Evolutionary conservation across 208 protist species (phyloP), one percentile per base, ranked within the genome.

Genomic region (Leishmania arabica): DNA sequence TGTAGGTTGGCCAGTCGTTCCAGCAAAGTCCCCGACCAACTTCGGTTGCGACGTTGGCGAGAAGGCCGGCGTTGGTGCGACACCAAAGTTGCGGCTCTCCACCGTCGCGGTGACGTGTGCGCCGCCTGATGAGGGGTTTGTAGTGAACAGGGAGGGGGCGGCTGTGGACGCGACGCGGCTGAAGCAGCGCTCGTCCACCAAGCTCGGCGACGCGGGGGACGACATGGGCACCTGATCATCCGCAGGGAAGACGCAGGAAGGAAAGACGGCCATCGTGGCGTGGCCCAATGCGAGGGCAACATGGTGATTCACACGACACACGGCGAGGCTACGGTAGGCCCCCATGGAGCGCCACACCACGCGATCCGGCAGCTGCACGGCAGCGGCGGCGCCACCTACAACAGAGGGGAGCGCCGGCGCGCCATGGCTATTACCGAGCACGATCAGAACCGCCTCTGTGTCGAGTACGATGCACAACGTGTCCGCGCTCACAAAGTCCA

Each of bases 331-430:
- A 45, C 83, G 85, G 83, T 97, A 97, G 47, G 83, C 88, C 3
- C 89, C 91, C 66, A 91, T 88, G 19, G 78, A 86, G 45, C 91
- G 89, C 93, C 93, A 97, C 70, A 92, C 85, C 0, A 95, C 80
- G 34, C 72, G 58, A 62, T 90, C 89, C 51, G 75, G 53, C 37
- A 77, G 37, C 60, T n/a, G 73, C 13, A 49, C 37, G 5, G 54
- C 34, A 66, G 77, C 53, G 0, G 66, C n/a, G 15, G 64, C 62
- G 31, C 37, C 54, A 21, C 76, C 76, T 37, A 54, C 49, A 8
- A 53, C 37, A 21, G n/a, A 56, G 65, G 77, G 24, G 8, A 42
- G n/a, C 3, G 64, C 37, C 40, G 37, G 21, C 21, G n/a, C 40
- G 17, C 13, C 21, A 51, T 54, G 73, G 79, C 65, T 49, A 54